Evolutionary conservation across 768 basidiomycete species (phyloP).

Genomic region (Kwoniella europaea): DNA sequence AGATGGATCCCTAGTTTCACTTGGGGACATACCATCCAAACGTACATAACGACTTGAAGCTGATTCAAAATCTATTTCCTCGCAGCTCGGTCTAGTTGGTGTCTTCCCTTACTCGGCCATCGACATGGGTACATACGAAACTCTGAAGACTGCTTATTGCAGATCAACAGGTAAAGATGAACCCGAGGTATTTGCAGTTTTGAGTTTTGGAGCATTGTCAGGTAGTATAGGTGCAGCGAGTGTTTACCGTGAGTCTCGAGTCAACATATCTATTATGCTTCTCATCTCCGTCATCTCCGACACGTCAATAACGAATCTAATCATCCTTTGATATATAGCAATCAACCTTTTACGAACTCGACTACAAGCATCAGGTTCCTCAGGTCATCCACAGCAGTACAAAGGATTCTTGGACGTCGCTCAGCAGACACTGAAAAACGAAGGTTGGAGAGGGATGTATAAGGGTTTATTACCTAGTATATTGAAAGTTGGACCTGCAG

Average conservation of each 20-base stretch:
- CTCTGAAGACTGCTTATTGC: conserved; percentile 86
- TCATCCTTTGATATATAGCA: conserved; percentile 23
- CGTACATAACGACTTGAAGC: neutral
- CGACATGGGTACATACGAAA: conserved; percentile 89
- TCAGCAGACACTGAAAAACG: conserved; percentile 75
- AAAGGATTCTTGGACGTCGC: conserved; percentile 85
- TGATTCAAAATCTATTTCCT: conserved; percentile 1
- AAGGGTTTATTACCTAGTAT: conserved; percentile 85
- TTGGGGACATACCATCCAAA: too few species aligned
- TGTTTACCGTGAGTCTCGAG: conserved; percentile 70
- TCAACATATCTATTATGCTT: neutral
- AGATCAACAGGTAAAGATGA: conserved; percentile 86
- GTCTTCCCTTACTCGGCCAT: conserved; percentile 94
- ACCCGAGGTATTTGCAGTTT: conserved; percentile 81
- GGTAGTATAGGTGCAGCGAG: conserved; percentile 87
- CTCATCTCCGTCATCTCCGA: neutral
- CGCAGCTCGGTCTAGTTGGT: conserved; percentile 87
- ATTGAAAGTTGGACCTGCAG: conserved; percentile 95
- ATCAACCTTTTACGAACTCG: conserved; percentile 81
- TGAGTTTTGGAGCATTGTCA: conserved; percentile 89
- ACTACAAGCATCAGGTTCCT: conserved; percentile 92
- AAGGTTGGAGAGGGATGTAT: conserved; percentile 95
- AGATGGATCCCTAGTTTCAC: neutral
- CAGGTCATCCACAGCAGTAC: conserved; percentile 91
- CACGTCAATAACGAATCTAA: neutral